Evolutionary conservation across 2,329 filamentous ascomycete genomes (phyloP).

Genomic region (Diaporthe citrichinensis): DNA sequence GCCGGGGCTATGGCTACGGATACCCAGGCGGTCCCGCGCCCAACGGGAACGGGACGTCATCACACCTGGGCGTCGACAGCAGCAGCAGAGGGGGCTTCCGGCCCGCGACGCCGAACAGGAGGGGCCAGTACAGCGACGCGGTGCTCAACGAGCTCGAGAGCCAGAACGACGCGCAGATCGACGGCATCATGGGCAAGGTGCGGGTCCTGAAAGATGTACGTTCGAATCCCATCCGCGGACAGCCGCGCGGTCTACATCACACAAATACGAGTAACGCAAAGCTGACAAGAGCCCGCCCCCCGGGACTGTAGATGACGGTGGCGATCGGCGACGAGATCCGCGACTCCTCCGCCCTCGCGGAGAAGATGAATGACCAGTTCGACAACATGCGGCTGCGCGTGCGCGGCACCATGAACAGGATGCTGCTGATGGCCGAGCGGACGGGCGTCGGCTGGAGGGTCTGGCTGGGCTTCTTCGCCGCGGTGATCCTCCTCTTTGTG

Average conservation of each 20-base stretch:
- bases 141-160: conserved; percentile 94
- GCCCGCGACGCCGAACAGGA: conserved; percentile 79
- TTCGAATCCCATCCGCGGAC: conserved; percentile 43
- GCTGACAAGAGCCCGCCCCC: conserved; percentile 7
- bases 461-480: conserved; percentile 91
- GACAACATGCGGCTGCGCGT: conserved; percentile 86
- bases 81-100: conserved; percentile 61
- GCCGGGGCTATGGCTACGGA: conserved; percentile 67
- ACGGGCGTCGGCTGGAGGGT: conserved; percentile 97
- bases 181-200: conserved; percentile 93
- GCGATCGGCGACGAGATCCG: conserved; percentile 97
- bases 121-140: conserved; percentile 92
- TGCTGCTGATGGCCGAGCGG: conserved; percentile 94
- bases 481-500: conserved; percentile 85
- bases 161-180: conserved; percentile 92
- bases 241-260: background rate
- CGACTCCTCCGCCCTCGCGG: conserved; percentile 87
- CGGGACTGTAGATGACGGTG: conserved; percentile 77
- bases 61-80: conserved; percentile 50
- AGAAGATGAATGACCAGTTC: conserved; percentile 97
- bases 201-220: conserved; percentile 88
- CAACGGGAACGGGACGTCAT: conserved; percentile 48
- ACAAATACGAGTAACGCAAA: background rate
- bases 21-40: conserved; percentile 54
- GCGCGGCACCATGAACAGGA: conserved; percentile 94